Base-by-base conservation (phyloP, 1,284 basidiomycete genomes). In the Xanthoconium separans region DNA sequence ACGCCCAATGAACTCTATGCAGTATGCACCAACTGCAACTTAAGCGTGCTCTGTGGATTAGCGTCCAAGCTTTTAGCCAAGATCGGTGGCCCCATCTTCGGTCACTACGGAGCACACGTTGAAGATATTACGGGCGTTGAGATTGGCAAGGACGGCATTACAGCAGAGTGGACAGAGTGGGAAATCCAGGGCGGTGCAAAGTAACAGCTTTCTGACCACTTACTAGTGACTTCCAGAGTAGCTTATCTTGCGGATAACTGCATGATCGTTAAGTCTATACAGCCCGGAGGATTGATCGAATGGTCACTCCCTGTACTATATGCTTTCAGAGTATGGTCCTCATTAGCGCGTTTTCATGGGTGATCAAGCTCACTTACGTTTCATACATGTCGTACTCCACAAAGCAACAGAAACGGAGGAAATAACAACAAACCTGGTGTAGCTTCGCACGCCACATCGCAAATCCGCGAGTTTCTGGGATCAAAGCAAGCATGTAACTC, bases 381-480 rank as follows among this genome's bases (percentile, higher is more conserved):
- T 58, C 51, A 55, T 54, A 30, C 56, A 54, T 36, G 57, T 50
- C 18, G 44, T 59, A 15, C 53, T 43, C 58, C 58, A 59, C 40
- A 59, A 40, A 29, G 58, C 57, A 9, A 59, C 46, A 34, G 47
- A 47, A 16, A 50, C n/a, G n/a, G n/a, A n/a, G n/a, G n/a, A n/a
- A n/a, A n/a, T n/a, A n/a, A n/a, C n/a, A n/a, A n/a, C n/a, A n/a
- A n/a, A n/a, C n/a, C n/a, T n/a, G n/a, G n/a, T n/a, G n/a, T n/a
- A 24, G 24, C 24, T 24, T 24, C 24, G 6, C 24, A 24, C 24
- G 24, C 24, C 6, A 6, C 24, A 24, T 24, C 13, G 8, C 44
- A 31, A 33, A 33, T 13, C 13, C 12, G 31, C 31, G 15, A 33
- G 31, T 33, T 33, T 6, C 13, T 15, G 31, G 15, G 13, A 6